Evolutionary conservation across 257 asterid genomes (phyloP).

Genomic region (Solanum appendiculatum): DNA sequence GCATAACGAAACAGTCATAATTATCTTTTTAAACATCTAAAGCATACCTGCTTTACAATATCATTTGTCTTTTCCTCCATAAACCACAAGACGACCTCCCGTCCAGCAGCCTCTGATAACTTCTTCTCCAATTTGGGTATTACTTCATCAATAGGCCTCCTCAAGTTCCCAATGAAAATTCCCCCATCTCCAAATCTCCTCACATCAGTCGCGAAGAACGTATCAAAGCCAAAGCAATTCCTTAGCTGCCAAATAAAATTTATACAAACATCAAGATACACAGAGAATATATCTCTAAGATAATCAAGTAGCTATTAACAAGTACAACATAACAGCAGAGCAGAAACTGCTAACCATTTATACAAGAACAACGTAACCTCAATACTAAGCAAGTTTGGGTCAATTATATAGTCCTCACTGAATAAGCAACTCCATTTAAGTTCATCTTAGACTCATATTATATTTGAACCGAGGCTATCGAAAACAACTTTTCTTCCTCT

Average conservation of each 20-base stretch:
- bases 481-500: neutral
- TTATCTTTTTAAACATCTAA: neutral
- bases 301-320: neutral
- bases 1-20: neutral
- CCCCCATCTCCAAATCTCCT: conserved; percentile 97
- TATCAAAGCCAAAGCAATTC: conserved; percentile 82
- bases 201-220: conserved; percentile 79
- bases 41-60: conserved; percentile 65
- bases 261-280: conserved; percentile 3
- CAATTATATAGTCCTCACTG: neutral
- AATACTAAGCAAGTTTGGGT: neutral
- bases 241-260: conserved; percentile 42
- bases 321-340: neutral
- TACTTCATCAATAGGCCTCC: conserved; percentile 74
- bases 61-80: conserved; percentile 80
- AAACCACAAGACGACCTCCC: conserved; percentile 84
- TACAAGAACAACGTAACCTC: neutral
- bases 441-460: neutral
- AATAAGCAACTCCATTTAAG: neutral
- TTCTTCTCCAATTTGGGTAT: conserved; percentile 84
- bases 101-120: conserved; percentile 81
- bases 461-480: neutral
- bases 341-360: neutral
- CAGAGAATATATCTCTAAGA: neutral
- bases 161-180: conserved; percentile 73